phyloP scores from a whole-genome alignment of 2,329 filamentous ascomycete genomes.

The Nannizzia gypsea region DNA sequence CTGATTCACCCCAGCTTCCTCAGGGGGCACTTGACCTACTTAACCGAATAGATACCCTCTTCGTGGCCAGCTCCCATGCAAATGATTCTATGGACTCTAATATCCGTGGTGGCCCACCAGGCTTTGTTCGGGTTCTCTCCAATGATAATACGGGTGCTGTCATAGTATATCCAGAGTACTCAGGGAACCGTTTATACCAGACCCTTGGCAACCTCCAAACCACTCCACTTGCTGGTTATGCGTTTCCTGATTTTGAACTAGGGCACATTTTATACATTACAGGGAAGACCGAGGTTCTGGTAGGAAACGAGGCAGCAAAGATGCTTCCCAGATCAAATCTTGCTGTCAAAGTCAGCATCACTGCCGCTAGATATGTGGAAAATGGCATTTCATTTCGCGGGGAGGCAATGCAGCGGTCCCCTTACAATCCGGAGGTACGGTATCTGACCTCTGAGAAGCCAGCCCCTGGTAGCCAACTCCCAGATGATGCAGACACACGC shows the following conservation, averaged over 20 bases:
- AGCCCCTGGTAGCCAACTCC: slow-evolving; percentile 11
- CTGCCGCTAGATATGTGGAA: slow-evolving; percentile 50
- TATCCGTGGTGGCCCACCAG: slow-evolving; percentile 60
- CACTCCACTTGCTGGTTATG: slow-evolving; percentile 56
- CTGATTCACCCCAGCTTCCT: slow-evolving; percentile 39
- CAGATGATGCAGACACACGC: slow-evolving; percentile 18
- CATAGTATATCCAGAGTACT: slow-evolving; percentile 71
- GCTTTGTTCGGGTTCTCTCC: slow-evolving; percentile 58
- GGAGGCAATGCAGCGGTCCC: slow-evolving; percentile 46
- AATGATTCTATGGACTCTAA: slow-evolving; percentile 67
- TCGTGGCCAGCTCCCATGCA: slow-evolving; percentile 57
- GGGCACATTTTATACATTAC: slow-evolving; percentile 65
- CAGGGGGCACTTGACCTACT: slow-evolving; percentile 49
- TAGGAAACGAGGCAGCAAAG: slow-evolving; percentile 49
- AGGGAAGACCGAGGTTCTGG: slow-evolving; percentile 54
- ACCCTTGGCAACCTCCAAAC: slow-evolving; percentile 63
- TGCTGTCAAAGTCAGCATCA: slow-evolving; percentile 55
- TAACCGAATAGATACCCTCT: slow-evolving; percentile 58
- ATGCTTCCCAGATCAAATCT: slow-evolving; percentile 60
- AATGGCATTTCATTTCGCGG: slow-evolving; percentile 59
- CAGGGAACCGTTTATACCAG: slow-evolving; percentile 74
- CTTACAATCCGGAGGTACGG: slow-evolving; percentile 67
- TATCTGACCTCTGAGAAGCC: slow-evolving; percentile 49
- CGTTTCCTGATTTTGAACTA: slow-evolving; percentile 61
- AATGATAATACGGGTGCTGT: slow-evolving; percentile 39